Base-by-base conservation (phyloP, 306 rosid genomes). In the apple (Malus domestica) region DNA sequence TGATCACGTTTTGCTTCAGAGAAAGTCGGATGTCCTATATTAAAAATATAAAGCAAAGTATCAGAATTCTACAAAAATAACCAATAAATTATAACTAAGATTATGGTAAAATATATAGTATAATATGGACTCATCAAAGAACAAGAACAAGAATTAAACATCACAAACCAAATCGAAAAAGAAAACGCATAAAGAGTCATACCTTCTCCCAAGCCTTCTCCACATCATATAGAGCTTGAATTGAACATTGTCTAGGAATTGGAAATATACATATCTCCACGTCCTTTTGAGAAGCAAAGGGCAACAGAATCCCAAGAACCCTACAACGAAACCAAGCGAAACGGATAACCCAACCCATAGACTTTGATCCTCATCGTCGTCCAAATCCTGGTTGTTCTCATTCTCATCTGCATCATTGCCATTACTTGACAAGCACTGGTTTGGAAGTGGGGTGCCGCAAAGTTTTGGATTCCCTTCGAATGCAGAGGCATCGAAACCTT, bases 381-480 rank as follows among this genome's bases (percentile, higher is more conserved):
- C 65, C 74, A 29, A 18, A 55, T 55, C 33, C 7, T 55, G 52
- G 54, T 15, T 58, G 55, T 2, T 58, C 2, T 35, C 54, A 15
- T 49, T 35, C 0, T 13, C 25, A 12, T 33, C 13, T 52, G 8
- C 65, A 3, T 6, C 5, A 54, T 0, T 12, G 14, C 8, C 65
- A 4, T 54, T 58, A 25, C 23, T 57, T 23, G 35, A 2, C 5
- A 14, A 13, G 62, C 76, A 59, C 42, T 58, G 52, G 10, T 49
- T 63, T 8, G 71, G 22, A 64, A 75, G 78, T 14, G 71, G 78
- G 11, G 46, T 30, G 30, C 78, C 71, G 2, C 78, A 63, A 19
- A 75, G 78, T 49, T 62, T 65, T 0, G 70, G 62, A 64, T 75
- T 75, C n/a, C 78, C 78, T 22, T 75, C 71, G 22, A 27, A 75